Base-by-base conservation (phyloP, 176 grass and related monocot species). In the Tuctoria greenei region DNA sequence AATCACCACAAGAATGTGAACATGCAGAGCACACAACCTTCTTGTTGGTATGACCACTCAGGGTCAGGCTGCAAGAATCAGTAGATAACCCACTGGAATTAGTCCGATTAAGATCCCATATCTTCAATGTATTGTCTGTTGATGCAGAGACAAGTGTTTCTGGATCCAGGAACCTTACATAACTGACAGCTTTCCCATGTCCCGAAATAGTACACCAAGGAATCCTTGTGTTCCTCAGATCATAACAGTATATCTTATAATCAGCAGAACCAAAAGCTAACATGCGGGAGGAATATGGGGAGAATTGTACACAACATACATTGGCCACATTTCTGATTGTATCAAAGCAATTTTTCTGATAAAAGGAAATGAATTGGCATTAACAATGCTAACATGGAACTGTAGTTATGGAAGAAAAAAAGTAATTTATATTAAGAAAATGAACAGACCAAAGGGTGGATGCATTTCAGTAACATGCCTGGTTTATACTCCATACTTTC, bases 151-250 rank as follows among this genome's bases (percentile, higher is more conserved):
- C 56, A 39, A 99, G 73, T 16, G 92, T 99, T 88, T 86, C 61
- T 45, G 91, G 70, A 84, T 95, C 89, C 80, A 99, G 75, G 69
- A 99, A 99, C 72, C 87, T 85, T 51, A 95, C 96, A 77, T 90
- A 99, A 72, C 96, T 99, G 57, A 99, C 92, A 76, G 96, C 89
- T 85, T 92, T 99, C 60, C 82, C 85, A 79, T 99, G 96, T 47
- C 96, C 92, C 66, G 87, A 91, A 59, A 99, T 90, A 43, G 89
- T 99, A 74, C 92, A 99, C 96, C 96, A 99, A 34, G 96, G 96
- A 58, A 99, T 87, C 75, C 92, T 87, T 65, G 96, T 99, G 66
- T 99, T 84, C 74, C 96, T 89, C 84, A 95, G 84, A 88, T 99
- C 96, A 77, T 99, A 99, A 85, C 91, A 95, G 80, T 78, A 93